Conservation (phyloP, 1,139 yeast species). For the Debaryomyces nepalensis region DNA sequence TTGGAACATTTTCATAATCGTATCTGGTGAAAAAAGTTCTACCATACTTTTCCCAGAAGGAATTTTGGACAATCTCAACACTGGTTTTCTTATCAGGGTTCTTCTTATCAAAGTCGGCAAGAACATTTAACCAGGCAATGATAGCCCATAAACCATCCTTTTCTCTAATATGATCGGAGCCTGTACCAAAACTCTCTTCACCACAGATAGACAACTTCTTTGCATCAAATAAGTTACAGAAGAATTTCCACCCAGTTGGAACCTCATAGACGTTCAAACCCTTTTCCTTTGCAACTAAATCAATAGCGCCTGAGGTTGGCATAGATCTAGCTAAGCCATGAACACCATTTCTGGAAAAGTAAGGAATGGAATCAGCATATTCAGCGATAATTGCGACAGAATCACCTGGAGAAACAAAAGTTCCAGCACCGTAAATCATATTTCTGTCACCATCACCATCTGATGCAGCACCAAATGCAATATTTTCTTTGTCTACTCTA, state of each 20-base stretch:
- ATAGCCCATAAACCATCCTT: slow-evolving; percentile 99
- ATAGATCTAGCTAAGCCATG: slow-evolving; percentile 96
- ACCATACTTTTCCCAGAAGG: slow-evolving; percentile 92
- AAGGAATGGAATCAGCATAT: slow-evolving; percentile 86
- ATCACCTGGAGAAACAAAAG: slow-evolving; percentile 98
- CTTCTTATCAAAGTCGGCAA: slow-evolving; percentile 74
- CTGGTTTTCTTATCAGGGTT: slow-evolving; percentile 61
- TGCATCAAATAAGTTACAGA: slow-evolving; percentile 93
- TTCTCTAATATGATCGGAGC: slow-evolving; percentile 95
- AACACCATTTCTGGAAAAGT: slow-evolving; percentile 83
- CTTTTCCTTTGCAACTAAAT: slow-evolving; percentile 82
- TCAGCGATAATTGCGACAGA: slow-evolving; percentile 97
- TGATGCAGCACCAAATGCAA: slow-evolving; percentile 96
- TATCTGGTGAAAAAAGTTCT: slow-evolving; percentile 97
- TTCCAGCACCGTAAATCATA: slow-evolving; percentile 95
- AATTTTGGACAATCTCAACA: slow-evolving; percentile 77
- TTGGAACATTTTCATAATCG: slow-evolving; percentile 84
- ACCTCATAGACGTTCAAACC: slow-evolving; percentile 86
- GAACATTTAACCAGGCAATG: slow-evolving; percentile 93
- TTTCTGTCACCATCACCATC: slow-evolving; percentile 99
- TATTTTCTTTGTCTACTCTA: slow-evolving; percentile 75
- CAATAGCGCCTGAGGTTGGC: slow-evolving; percentile 97
- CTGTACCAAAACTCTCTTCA: slow-evolving; percentile 97
- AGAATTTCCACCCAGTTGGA: slow-evolving; percentile 99
- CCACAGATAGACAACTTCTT: slow-evolving; percentile 95